Percentiles rank a stretch among this genome's conserved stretches.
phyloP scores from a whole-genome alignment of 768 basidiomycete species.

The Lactarius hatsudake region DNA sequence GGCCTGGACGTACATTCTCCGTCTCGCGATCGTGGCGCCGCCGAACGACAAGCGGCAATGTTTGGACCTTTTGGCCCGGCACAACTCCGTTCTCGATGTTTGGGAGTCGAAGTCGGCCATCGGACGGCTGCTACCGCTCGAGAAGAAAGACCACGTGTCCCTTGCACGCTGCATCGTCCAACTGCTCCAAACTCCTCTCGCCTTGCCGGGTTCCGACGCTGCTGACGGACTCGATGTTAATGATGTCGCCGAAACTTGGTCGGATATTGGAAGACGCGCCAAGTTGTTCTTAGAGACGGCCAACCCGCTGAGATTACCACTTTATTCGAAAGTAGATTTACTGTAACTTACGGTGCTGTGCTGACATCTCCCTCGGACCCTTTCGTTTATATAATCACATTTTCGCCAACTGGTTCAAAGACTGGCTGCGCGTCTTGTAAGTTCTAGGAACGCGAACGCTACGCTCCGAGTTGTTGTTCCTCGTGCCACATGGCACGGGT shows the following conservation, averaged over 20 bases:
- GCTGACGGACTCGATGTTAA: background rate
- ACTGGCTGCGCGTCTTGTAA: background rate
- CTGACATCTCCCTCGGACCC: background rate
- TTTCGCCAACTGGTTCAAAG: background rate
- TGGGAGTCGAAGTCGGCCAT: conserved; percentile 3
- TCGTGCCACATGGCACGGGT: no score
- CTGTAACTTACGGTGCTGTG: background rate
- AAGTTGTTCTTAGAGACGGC: conserved; percentile 1
- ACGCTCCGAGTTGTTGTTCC: background rate
- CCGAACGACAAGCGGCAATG: conserved; percentile 8
- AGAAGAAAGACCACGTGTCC: conserved; percentile 22
- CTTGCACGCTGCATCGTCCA: conserved; percentile 7
- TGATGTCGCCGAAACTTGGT: background rate
- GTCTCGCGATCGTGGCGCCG: conserved; percentile 9
- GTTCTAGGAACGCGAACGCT: background rate
- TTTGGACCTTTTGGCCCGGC: conserved; percentile 15
- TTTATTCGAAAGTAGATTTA: background rate
- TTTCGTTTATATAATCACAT: background rate
- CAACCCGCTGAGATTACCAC: background rate
- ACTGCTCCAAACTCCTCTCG: background rate
- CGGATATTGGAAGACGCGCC: conserved; percentile 12
- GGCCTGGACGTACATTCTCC: conserved; percentile 19
- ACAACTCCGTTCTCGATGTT: conserved; percentile 3
- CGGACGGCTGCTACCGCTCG: background rate
- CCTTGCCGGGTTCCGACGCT: background rate